Conservation (phyloP, 73 alveolate species). For the Paramecium biaurelia region DNA sequence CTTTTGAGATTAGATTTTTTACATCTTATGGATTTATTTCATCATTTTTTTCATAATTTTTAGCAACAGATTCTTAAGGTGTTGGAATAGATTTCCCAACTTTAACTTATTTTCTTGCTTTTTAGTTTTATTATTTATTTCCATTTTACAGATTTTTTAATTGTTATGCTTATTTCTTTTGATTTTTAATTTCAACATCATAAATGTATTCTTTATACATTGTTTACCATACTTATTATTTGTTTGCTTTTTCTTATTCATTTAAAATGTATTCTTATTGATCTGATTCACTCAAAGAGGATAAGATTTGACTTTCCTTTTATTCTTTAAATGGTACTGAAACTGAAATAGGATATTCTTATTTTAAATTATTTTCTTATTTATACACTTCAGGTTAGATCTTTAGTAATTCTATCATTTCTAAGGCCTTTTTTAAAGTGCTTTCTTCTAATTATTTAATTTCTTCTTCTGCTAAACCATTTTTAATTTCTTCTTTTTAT, state of each 20-base stretch:
- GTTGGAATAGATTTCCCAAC: neutral
- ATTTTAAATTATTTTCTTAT: neutral
- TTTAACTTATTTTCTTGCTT: neutral
- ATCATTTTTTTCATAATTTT: neutral
- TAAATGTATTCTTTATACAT: neutral
- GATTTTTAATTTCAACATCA: neutral
- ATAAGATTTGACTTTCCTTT: neutral
- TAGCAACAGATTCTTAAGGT: neutral
- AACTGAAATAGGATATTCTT: neutral
- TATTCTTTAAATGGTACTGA: neutral
- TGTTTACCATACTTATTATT: neutral
- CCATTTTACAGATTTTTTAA: neutral
- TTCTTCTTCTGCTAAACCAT: neutral
- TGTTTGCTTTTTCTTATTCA: neutral
- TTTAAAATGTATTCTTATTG: neutral
- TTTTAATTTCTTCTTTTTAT: slow-evolving; percentile 54
- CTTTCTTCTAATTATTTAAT: neutral
- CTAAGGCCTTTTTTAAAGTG: slow-evolving; percentile 48
- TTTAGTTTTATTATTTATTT: neutral
- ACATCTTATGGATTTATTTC: neutral
- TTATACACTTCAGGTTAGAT: neutral
- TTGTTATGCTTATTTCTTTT: neutral
- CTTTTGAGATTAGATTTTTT: neutral
- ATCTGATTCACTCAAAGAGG: neutral
- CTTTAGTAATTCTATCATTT: slow-evolving; percentile 35